Evolutionary conservation across 768 basidiomycete genomes (phyloP).

Genomic region (Suillus ampliporus): DNA sequence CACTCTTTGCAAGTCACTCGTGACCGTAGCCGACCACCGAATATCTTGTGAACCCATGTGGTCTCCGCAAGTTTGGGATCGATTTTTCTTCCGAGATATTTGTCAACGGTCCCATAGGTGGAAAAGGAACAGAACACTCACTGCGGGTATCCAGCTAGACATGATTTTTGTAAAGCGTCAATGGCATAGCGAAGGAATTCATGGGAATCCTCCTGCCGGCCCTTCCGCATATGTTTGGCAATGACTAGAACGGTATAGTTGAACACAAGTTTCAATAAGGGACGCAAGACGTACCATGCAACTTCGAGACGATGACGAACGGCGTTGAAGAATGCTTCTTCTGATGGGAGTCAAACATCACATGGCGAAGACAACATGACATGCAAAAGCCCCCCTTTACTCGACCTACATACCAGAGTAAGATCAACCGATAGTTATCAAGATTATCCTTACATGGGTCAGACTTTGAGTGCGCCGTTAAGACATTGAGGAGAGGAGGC

Average conservation of each 20-base stretch:
- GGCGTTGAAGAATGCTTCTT: constrained; percentile 64
- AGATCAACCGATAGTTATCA: constrained; percentile 12
- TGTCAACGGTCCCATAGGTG: constrained; percentile 19
- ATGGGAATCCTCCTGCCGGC: constrained; percentile 97
- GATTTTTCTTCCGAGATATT: constrained; percentile 56
- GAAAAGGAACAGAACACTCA: constrained; percentile 43
- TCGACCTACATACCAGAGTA: constrained; percentile 39
- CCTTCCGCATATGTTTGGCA: constrained; percentile 87
- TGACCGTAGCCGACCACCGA: constrained; percentile 91
- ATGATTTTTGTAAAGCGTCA: constrained; percentile 88
- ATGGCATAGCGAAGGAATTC: constrained; percentile 96
- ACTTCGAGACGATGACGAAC: constrained; percentile 61
- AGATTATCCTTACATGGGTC: constrained; percentile 62
- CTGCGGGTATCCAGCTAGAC: constrained; percentile 74
- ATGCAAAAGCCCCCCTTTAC: constrained; percentile 71
- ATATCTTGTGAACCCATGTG: constrained; percentile 93
- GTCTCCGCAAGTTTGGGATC: constrained; percentile 78
- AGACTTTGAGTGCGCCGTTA: constrained; percentile 52
- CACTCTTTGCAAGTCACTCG: constrained; percentile 88
- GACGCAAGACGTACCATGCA: constrained; percentile 62
- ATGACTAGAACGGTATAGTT: constrained; percentile 60
- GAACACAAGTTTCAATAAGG: constrained; percentile 12
- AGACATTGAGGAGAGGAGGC: constrained; percentile 75
- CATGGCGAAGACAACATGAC: constrained; percentile 68
- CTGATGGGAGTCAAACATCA: constrained; percentile 60